Percentiles rank a stretch among this genome's conserved stretches.
Evolutionary conservation across 2,329 filamentous ascomycete genomes (phyloP).

Genomic region (Waltergamsia citrina): DNA sequence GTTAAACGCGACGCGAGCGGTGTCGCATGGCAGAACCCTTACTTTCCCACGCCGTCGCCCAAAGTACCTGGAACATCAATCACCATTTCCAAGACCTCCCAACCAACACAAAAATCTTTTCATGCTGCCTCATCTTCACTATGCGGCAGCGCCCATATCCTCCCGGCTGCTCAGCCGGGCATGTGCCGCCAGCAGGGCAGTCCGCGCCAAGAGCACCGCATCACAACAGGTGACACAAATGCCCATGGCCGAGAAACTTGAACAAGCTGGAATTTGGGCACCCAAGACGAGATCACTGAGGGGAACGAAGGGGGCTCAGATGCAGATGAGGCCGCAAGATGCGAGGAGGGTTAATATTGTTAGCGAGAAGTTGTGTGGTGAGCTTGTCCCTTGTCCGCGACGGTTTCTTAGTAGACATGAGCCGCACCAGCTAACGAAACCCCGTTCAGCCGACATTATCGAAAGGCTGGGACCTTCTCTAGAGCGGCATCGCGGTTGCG

Average conservation of each 20-base stretch:
- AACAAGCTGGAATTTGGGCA: slow-evolving; percentile 16
- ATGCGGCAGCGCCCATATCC: slow-evolving; percentile 4
- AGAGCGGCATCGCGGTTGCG: slow-evolving; percentile 63
- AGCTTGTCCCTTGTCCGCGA: slow-evolving; percentile 5
- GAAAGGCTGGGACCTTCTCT: slow-evolving; percentile 61
- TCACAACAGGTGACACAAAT: slow-evolving; percentile 1
- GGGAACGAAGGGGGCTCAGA: neutral
- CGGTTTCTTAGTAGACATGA: neutral
- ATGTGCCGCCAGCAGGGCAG: no score
- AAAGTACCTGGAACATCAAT: neutral
- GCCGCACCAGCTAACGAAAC: neutral
- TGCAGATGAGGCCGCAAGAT: slow-evolving; percentile 10
- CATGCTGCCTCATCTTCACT: slow-evolving; percentile 1
- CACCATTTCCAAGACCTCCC: neutral
- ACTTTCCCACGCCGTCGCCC: neutral
- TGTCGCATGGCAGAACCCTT: neutral
- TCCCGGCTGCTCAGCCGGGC: neutral
- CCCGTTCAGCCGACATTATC: slow-evolving; percentile 54
- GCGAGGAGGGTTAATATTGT: slow-evolving; percentile 41
- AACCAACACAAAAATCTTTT: slow-evolving; percentile 1
- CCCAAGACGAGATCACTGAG: neutral
- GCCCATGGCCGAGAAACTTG: slow-evolving; percentile 14
- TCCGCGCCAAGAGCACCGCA: neutral
- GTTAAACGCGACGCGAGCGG: no score
- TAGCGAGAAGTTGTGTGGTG: slow-evolving; percentile 39